Conservation (phyloP, 148 eudicot genomes). For the Nepenthes gracilis region DNA sequence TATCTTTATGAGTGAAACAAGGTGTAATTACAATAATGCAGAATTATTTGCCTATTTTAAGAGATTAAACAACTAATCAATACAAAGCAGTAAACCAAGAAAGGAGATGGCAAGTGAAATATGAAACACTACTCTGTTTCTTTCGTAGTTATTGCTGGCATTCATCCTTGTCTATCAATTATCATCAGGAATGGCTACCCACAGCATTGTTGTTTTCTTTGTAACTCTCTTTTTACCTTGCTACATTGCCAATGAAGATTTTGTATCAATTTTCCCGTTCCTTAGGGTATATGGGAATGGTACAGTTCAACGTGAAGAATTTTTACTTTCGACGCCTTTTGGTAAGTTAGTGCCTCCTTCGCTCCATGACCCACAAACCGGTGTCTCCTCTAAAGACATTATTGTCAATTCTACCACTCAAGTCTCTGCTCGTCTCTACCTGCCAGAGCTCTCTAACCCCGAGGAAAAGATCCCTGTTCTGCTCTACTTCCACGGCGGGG, state of each 20-base stretch:
- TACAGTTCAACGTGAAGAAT: not conserved
- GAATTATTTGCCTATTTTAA: too few species aligned
- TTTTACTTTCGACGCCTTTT: not conserved
- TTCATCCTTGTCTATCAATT: too few species aligned
- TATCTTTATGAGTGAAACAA: too few species aligned
- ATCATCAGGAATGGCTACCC: not conserved
- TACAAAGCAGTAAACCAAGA: too few species aligned
- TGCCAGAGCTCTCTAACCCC: constrained; percentile 10
- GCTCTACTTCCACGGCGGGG: constrained; percentile 33
- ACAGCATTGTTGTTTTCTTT: not conserved
- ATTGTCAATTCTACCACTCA: constrained; percentile 9
- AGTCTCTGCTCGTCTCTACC: constrained; percentile 22
- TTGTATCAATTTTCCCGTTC: not conserved
- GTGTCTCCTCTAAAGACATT: constrained; percentile 27
- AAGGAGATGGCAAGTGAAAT: too few species aligned
- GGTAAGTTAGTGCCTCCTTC: not conserved
- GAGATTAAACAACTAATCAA: too few species aligned
- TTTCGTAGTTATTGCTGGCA: too few species aligned
- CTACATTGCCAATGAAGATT: not conserved
- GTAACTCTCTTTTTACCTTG: not conserved
- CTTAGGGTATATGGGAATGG: not conserved
- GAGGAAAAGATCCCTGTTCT: constrained; percentile 20
- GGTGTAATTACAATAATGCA: too few species aligned
- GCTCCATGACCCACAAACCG: constrained; percentile 12
- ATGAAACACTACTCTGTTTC: too few species aligned